Percentiles rank a stretch among this genome's conserved stretches.
phyloP scores from a whole-genome alignment of 352 stramenopile genomes.

The Globisporangium emineosum region DNA sequence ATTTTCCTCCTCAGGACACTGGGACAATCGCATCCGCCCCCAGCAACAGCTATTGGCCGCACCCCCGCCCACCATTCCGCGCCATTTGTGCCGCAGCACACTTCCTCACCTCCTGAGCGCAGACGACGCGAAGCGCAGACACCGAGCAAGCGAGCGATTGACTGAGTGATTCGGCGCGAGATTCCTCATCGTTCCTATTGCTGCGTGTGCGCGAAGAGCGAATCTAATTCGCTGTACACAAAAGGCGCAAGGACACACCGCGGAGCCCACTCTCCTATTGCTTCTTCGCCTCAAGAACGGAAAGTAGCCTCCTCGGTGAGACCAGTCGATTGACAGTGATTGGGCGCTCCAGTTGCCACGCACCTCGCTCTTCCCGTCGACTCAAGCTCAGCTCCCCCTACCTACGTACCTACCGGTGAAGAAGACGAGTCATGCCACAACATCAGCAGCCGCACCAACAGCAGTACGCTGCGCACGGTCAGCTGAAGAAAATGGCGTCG shows the following conservation, averaged over 20 bases:
- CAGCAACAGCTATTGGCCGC: no score
- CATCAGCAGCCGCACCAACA: conserved; percentile 2
- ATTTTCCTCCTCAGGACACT: conserved; percentile 1
- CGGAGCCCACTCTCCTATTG: background rate
- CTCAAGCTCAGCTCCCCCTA: background rate
- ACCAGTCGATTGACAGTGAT: background rate
- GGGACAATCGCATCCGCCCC: background rate
- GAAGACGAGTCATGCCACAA: background rate
- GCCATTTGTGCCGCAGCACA: no score
- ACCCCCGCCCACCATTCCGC: background rate
- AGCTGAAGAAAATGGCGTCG: conserved; percentile 17
- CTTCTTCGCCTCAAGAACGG: background rate
- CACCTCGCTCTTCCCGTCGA: background rate
- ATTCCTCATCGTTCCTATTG: background rate
- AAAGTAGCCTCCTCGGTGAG: background rate
- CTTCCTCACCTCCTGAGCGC: background rate
- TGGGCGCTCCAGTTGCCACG: background rate
- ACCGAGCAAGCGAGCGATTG: background rate
- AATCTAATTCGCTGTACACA: background rate
- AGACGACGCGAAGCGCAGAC: background rate
- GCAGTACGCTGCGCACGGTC: conserved; percentile 2
- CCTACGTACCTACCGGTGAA: background rate
- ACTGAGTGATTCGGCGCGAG: background rate
- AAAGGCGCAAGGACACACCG: background rate
- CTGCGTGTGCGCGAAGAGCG: background rate